Evolutionary conservation across 768 basidiomycete genomes (phyloP), one percentile per base, ranked within the genome.

Genomic region (Lactarius indigo): DNA sequence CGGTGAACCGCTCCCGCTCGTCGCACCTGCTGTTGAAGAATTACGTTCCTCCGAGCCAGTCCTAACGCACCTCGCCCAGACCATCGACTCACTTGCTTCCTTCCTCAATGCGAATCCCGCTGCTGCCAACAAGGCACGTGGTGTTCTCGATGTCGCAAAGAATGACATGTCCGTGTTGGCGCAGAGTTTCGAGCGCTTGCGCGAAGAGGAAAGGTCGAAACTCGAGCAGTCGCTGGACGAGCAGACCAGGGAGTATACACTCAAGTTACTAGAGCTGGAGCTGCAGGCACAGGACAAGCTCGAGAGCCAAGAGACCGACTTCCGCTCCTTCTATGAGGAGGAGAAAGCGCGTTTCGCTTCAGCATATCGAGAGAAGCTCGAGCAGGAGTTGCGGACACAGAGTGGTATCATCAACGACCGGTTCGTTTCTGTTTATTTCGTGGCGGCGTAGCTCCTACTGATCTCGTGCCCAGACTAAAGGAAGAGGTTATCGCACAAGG

Each of bases 401-500:
- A 92, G 92, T 41, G 90, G 94, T 73, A 83, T 97, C 68, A 95
- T 98, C 76, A 95, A 98, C 75, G 87, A 98, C 79, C 87, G 96
- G 95, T 96, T 72, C 67, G 84, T 68, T 33, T n/a, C 23, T 54
- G 30, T 47, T 35, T 26, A 66, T 5, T 59, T 9, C 23, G 33
- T 15, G 7, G 8, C 30, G 10, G 26, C 12, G 17, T 9, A 15
- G 17, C 41, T 2, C 39, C 23, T 35, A 17, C 47, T 65, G 47
- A 62, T 35, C 26, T 26, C 35, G 33, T 18, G 28, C 17, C 5
- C 72, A 97, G 95, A 50, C 82, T 99, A 65, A 92, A 90, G 75
- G 93, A 96, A 75, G 95, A 96, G 75, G 94, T 98, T 61, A 84
- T 98, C 59, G 90, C 95, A 3, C 96, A 98, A 76, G 97, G 96